Base-by-base conservation (phyloP, 352 stramenopile genomes). In the Plasmopara muralis region DNA sequence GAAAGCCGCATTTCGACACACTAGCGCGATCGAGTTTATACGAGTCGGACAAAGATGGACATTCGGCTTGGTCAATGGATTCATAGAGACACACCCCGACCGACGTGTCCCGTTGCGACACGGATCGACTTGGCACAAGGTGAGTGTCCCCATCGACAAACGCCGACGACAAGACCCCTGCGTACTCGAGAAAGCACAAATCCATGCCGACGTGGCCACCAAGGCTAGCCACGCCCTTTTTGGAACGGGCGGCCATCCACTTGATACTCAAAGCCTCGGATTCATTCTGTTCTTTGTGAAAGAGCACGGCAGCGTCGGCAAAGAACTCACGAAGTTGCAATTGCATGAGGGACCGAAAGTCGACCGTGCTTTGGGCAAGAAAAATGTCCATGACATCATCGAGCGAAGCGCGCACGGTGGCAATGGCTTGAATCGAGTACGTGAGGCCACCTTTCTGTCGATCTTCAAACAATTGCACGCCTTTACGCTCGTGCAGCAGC, bases 301-400 rank as follows among this genome's bases (percentile, higher is more conserved):
- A 88, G 16, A 92, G 70, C 64, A 89, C 78, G 13, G 76, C 76
- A 2, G 66, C 70, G 62, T 92, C 81, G 3, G 68, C 67, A 48
- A 86, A 88, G 62, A 72, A 74, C 37, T 92, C 81, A 55, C 78
- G 77, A 33, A 88, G 66, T 37, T 87, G 66, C 45, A 89, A 57
- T 60, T 88, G 72, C 77, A 89, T 88, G 50, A 88, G 62, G 41
- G 70, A 59, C 38, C 78, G 78, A 51, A 81, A 88, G 49, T 88
- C 76, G 15, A 62, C 40, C 14, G 81, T 88, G n/a, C 50, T 74
- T 12, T 63, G 58, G 9, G 66, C 62, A 10, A 86, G 60, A 50
- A 92, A 89, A 53, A 92, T 75, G 60, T 89, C 77, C 76, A 89
- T 87, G 51, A 89, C 57, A 55, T 89, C 78, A 39, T 89, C 81